Base-by-base conservation (phyloP, 1,284 basidiomycete species). In the Entoloma clypeatum region DNA sequence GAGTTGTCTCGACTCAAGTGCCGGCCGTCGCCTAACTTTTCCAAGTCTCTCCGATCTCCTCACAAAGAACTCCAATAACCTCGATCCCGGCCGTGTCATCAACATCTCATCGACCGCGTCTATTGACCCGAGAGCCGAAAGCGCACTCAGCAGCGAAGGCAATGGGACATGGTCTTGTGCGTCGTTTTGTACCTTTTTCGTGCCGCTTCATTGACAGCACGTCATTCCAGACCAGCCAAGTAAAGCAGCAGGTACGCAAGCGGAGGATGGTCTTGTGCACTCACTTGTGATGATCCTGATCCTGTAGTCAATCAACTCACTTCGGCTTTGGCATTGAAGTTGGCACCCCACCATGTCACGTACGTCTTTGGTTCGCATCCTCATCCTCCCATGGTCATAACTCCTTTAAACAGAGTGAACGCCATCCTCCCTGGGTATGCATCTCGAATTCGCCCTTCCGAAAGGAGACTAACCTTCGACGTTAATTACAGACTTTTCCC, bases 21-120 rank as follows among this genome's bases (percentile, higher is more conserved):
- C 25, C 8, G 8, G 8, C 25, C 25, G 11, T 36, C 43, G 16
- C 39, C 21, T n/a, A 18, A 7, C 14, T 26, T 14, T 51, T 49
- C 30, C 41, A 53, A 75, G 75, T n/a, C 55, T 90, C 39, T 72
- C 81, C 3, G 74, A 78, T 14, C 67, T 82, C 13, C 73, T 92
- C 0, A 68, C 67, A 21, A 86, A 89, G 54, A 82, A 78, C 47
- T 71, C 86, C 0, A 79, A 71, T 11, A 75, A 78, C 18, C 53
- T 63, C 25, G 81, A 91, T 55, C 88, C 88, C 2, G 83, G 72
- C 1, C 75, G 81, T 18, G 81, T 92, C 9, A 79, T 92, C 61
- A 90, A 88, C 57, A 85, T 93, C 53, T 88, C 90, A 2, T 91
- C 87, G 0, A 72, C 77, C 3, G 75, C 86, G 0, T 79, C 83